These are phyloP conservation scores for Salix udensis DNA, from an alignment of 345 rosid species.

Conservation along the genomic window DNA sequence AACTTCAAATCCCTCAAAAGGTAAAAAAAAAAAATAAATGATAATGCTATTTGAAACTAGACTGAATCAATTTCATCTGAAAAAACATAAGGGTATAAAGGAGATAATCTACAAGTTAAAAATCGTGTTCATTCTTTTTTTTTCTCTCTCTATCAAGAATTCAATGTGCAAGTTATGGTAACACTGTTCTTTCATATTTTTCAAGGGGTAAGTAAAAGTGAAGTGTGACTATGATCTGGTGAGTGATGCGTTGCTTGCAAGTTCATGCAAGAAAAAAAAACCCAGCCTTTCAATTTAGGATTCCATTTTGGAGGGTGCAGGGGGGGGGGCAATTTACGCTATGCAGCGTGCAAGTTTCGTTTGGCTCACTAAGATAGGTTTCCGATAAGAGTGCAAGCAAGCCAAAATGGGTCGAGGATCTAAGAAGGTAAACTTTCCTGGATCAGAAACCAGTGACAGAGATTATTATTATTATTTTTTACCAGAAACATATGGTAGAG, in stretches of 20 bases:
- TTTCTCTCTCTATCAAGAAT: not conserved
- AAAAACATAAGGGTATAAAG: not conserved
- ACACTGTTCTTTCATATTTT: not conserved
- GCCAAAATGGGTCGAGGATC: not conserved
- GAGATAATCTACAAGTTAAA: not conserved
- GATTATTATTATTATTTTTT: too few species aligned
- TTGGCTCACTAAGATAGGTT: not conserved
- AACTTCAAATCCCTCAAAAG: not conserved
- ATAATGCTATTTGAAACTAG: too few species aligned
- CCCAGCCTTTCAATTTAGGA: not conserved
- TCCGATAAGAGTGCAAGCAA: not conserved
- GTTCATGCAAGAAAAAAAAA: constrained; percentile 13
- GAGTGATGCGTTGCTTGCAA: constrained; percentile 53
- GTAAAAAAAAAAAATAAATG: not conserved
- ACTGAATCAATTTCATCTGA: too few species aligned
- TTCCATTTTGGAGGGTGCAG: constrained; percentile 18
- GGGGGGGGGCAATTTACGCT: constrained; percentile 26
- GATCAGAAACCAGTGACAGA: not conserved
- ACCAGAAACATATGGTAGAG: too few species aligned
- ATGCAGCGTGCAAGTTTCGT: constrained; percentile 45
- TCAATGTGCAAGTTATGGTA: not conserved
- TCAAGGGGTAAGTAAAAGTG: not conserved
- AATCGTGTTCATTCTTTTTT: not conserved
- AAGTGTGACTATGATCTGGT: not conserved
- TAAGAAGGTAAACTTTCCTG: not conserved